phyloP scores from a whole-genome alignment of 2,329 filamentous ascomycete genomes.

The Periconia sp. region DNA sequence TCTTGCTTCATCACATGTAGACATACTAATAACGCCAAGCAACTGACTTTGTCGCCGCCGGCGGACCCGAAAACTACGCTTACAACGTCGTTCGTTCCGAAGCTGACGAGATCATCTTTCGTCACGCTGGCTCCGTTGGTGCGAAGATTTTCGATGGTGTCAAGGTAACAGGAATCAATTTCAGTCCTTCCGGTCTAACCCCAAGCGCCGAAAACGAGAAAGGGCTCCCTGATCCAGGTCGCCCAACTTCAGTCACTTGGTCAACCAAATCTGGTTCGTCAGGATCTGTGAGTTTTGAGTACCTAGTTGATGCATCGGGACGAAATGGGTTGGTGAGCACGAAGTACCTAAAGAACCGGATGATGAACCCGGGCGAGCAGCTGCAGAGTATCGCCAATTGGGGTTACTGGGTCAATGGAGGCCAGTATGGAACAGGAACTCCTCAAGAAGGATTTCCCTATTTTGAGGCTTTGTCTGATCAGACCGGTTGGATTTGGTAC shows the following conservation, averaged over 20 bases:
- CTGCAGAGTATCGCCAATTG: slow-evolving; percentile 55
- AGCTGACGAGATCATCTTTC: slow-evolving; percentile 27
- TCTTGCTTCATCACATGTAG: neutral
- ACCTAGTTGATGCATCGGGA: slow-evolving; percentile 54
- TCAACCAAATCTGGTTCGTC: slow-evolving; percentile 16
- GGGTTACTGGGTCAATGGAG: slow-evolving; percentile 50
- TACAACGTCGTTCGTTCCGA: slow-evolving; percentile 33
- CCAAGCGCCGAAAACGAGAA: neutral
- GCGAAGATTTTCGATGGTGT: slow-evolving; percentile 12
- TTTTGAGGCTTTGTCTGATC: slow-evolving; percentile 42
- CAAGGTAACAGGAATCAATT: slow-evolving; percentile 6
- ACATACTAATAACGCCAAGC: neutral
- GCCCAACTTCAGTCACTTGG: slow-evolving; percentile 8
- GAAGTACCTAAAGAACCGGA: slow-evolving; percentile 53
- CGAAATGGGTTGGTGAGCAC: slow-evolving; percentile 50
- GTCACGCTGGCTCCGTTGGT: slow-evolving; percentile 22
- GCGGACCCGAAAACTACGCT: slow-evolving; percentile 16
- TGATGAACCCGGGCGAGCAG: slow-evolving; percentile 43
- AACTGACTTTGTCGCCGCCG: slow-evolving; percentile 23
- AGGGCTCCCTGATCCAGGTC: slow-evolving; percentile 1
- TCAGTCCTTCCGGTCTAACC: slow-evolving; percentile 1
- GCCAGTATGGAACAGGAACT: slow-evolving; percentile 40
- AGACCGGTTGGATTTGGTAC: slow-evolving; percentile 51
- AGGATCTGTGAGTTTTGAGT: slow-evolving; percentile 49
- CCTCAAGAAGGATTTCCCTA: slow-evolving; percentile 41